Base-by-base conservation (phyloP, 306 rosid genomes). In the Quercus ilex region DNA sequence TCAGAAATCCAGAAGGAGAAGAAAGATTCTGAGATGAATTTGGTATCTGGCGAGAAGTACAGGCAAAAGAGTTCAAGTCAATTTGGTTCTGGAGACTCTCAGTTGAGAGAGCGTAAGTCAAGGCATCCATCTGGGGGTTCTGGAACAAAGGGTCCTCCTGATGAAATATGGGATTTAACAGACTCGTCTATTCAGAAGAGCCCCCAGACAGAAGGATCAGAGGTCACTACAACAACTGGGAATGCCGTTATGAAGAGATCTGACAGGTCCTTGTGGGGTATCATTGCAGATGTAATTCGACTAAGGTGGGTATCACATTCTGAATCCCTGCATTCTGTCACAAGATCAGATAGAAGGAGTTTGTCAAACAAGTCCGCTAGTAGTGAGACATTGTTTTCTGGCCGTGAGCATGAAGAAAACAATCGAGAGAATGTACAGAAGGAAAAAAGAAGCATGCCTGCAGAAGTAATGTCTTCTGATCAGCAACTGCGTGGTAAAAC, bases 121-220 rank as follows among this genome's bases (percentile, higher is more conserved):
- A 82, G 78, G 80, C 74, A 2, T 78, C 89, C 94, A 31, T 84
- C 92, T 71, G 89, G 88, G 80, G 74, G 84, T 85, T 87, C 89
- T 69, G 88, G 93, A 82, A 53, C 89, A 73, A 89, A 93, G 85
- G 98, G 94, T 20, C 97, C 94, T 65, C 82, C 94, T 73, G 91
- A 81, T 81, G 98, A 90, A 78, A 90, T 90, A 86, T 93, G 96
- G 97, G 87, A 85, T 86, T 96, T 89, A 43, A 72, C 69, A 4
- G 89, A 82, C 65, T 81, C 89, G 26, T 84, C 91, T 80, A 75
- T 79, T 62, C 77, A 65, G 74, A 87, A 83, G 78, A 81, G 58
- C 78, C 78, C 75, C 12, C 70, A 68, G 73, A 83, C 83, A 73
- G 92, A 86, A 69, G 89, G 85, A 83, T 56, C 85, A 70, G 82